Percentiles rank a stretch among this genome's conserved stretches.
phyloP scores from a whole-genome alignment of 208 protist species.

The Leishmania major region DNA sequence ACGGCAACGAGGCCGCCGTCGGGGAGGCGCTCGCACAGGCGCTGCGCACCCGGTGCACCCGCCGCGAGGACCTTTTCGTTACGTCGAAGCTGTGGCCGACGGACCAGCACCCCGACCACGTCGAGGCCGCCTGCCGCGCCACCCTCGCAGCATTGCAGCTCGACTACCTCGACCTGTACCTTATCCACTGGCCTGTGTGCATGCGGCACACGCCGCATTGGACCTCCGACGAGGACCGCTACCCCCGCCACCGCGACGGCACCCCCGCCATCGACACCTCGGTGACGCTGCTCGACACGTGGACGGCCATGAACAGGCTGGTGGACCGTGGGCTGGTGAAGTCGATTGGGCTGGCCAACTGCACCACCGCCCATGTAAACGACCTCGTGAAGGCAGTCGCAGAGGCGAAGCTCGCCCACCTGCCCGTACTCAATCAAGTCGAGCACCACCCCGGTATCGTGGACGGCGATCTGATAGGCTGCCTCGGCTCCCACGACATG shows the following conservation, averaged over 20 bases:
- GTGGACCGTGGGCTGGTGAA: slow-evolving; percentile 87
- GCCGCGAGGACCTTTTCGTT: slow-evolving; percentile 92
- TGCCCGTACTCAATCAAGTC: slow-evolving; percentile 90
- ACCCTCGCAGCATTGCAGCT: slow-evolving; percentile 77
- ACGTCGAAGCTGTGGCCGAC: slow-evolving; percentile 96
- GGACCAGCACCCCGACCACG: slow-evolving; percentile 89
- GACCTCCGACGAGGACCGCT: slow-evolving; percentile 62
- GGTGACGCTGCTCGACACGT: slow-evolving; percentile 79
- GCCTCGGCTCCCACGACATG: slow-evolving; percentile 64
- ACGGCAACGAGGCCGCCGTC: slow-evolving; percentile 91
- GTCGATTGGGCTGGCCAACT: slow-evolving; percentile 92
- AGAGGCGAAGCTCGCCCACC: slow-evolving; percentile 20
- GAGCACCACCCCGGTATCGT: slow-evolving; percentile 84
- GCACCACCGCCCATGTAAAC: slow-evolving; percentile 56
- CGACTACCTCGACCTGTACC: slow-evolving; percentile 93
- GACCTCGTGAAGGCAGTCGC: slow-evolving; percentile 38
- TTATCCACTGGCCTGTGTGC: slow-evolving; percentile 94
- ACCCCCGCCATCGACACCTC: slow-evolving; percentile 49
- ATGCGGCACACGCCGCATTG: slow-evolving; percentile 62
- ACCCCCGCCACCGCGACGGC: slow-evolving; percentile 55
- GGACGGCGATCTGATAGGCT: slow-evolving; percentile 51
- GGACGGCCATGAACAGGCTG: slow-evolving; percentile 83
- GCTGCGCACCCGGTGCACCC: slow-evolving; percentile 49
- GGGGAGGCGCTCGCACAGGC: slow-evolving; percentile 72
- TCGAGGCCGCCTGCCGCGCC: slow-evolving; percentile 84